Conservation (phyloP, 140 eudicot genomes). For the Flaveria floridana region DNA sequence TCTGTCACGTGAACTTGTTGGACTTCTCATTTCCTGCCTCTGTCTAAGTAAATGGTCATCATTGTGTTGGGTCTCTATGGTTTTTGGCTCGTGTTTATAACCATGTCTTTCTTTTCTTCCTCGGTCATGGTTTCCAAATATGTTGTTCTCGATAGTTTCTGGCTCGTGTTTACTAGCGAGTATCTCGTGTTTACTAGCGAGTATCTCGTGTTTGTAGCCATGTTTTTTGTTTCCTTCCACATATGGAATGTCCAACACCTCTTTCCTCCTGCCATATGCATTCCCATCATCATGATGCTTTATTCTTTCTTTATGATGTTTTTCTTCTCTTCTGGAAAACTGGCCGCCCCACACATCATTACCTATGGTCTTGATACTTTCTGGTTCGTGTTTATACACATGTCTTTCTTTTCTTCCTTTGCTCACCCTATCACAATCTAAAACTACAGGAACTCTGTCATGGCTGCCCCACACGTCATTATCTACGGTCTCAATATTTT, state of each 20-base stretch:
- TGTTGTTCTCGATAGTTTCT: conserved; percentile 27
- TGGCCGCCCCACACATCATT: conserved; percentile 12
- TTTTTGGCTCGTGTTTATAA: conserved; percentile 28
- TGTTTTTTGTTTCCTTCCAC: conserved; percentile 35
- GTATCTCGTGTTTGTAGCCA: conserved; percentile 29
- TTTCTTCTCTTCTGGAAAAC: conserved; percentile 39
- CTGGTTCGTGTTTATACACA: conserved; percentile 19
- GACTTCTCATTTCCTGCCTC: no score
- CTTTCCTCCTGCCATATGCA: conserved; percentile 30
- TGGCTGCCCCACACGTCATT: conserved; percentile 13
- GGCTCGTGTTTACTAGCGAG: conserved; percentile 19
- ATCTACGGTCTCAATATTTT: conserved; percentile 17
- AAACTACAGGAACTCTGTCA: conserved; percentile 38
- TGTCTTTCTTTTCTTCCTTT: conserved; percentile 29
- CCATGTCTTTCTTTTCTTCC: conserved; percentile 28
- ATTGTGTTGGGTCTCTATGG: conserved; percentile 12
- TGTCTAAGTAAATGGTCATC: not conserved
- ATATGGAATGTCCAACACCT: conserved; percentile 29
- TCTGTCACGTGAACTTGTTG: conserved; percentile 36
- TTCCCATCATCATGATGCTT: conserved; percentile 26
- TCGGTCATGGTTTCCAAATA: conserved; percentile 37
- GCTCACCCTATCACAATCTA: conserved; percentile 28
- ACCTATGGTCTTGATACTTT: conserved; percentile 13
- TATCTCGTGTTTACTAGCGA: conserved; percentile 25
- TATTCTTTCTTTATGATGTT: conserved; percentile 27